Evolutionary conservation across 371 early-diverging fungal species (phyloP).

Genomic region (Mortierella sp.): DNA sequence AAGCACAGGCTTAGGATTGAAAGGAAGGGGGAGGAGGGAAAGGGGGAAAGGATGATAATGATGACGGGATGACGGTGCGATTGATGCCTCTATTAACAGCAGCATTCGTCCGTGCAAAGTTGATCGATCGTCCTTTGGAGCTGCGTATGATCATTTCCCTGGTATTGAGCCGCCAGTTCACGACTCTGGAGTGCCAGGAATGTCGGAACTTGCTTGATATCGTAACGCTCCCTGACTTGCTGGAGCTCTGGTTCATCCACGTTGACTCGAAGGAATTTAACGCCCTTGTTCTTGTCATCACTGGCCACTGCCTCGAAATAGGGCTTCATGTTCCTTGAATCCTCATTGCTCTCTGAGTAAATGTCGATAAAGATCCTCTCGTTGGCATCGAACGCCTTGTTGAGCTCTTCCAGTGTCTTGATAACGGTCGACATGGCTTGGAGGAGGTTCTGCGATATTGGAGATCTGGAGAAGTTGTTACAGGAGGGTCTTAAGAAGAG

Average conservation of each 20-base stretch:
- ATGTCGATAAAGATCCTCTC: background rate
- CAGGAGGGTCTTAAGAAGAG: too few species aligned
- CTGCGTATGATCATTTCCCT: background rate
- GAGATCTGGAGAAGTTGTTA: too few species aligned
- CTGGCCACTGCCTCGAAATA: background rate
- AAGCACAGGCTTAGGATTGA: too few species aligned
- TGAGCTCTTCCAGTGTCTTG: constrained; percentile 4
- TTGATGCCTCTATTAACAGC: too few species aligned
- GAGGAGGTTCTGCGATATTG: background rate
- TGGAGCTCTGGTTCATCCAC: constrained; percentile 1
- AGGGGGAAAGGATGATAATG: too few species aligned
- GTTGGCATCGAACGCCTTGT: background rate
- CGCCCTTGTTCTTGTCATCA: background rate
- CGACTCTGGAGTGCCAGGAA: constrained; percentile 6
- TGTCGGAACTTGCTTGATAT: constrained; percentile 2
- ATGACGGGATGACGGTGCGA: too few species aligned
- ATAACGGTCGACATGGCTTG: background rate
- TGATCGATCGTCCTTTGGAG: background rate
- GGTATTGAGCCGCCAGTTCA: background rate
- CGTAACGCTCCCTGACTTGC: constrained; percentile 1
- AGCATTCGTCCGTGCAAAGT: background rate
- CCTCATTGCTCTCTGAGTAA: background rate
- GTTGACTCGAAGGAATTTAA: constrained; percentile 1
- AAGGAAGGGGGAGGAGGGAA: too few species aligned
- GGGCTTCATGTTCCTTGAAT: background rate